A percentile compares a stretch with the other conserved stretches of the same genome.
phyloP scores from a whole-genome alignment of 139 green algal species.

The Pseudopediastrum boryanum region DNA sequence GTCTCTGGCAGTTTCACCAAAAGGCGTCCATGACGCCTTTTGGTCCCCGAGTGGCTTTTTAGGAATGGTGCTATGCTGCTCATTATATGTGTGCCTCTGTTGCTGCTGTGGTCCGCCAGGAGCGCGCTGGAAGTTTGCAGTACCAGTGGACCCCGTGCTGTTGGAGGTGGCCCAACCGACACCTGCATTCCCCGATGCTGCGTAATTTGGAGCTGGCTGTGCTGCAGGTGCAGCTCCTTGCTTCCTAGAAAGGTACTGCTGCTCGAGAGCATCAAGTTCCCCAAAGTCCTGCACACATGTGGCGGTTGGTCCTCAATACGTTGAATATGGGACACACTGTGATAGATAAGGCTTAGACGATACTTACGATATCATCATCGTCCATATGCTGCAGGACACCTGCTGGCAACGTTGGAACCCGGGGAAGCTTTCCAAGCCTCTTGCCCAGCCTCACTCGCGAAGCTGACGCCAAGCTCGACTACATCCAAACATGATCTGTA shows the following conservation, averaged over 20 bases:
- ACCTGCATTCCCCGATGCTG: background rate
- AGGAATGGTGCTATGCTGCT: background rate
- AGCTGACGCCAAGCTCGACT: too few species aligned
- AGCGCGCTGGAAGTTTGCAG: too few species aligned
- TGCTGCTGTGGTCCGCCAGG: conserved; percentile 19
- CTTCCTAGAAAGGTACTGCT: background rate
- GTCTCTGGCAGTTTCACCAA: background rate
- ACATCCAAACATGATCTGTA: too few species aligned
- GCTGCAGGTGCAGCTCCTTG: conserved; percentile 14
- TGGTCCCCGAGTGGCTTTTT: conserved; percentile 31
- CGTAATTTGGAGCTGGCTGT: background rate
- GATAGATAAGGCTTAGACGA: background rate
- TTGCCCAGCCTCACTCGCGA: too few species aligned
- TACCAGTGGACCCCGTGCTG: too few species aligned
- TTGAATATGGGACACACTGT: conserved; percentile 23
- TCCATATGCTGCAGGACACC: too few species aligned
- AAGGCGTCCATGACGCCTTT: background rate
- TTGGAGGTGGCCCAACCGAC: background rate
- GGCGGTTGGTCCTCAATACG: conserved; percentile 19
- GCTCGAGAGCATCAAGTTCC: background rate
- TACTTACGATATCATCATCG: conserved; percentile 37
- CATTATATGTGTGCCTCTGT: conserved; percentile 15
- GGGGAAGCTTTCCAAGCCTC: too few species aligned
- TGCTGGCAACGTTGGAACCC: too few species aligned
- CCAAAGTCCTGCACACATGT: background rate